Evolutionary conservation across 805 yeast genomes (phyloP).

Genomic region (Pichia phayaonensis): DNA sequence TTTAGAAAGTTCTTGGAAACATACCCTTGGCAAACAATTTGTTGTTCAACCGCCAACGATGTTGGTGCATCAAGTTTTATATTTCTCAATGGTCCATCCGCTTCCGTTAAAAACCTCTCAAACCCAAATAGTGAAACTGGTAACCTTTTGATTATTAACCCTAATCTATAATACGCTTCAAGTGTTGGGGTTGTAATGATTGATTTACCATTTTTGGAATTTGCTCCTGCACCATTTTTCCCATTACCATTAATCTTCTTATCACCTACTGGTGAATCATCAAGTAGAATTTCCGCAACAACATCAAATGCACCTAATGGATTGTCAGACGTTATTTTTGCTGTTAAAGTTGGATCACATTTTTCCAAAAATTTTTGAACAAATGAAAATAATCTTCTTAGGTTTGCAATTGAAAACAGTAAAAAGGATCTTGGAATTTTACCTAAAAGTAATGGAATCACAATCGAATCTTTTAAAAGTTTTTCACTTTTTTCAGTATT

Average conservation of each 20-base stretch:
- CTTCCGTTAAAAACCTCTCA: conserved; percentile 55
- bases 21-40: conserved; percentile 52
- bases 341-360: conserved; percentile 29
- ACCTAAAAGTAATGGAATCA: conserved; percentile 52
- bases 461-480: conserved; percentile 30
- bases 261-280: conserved; percentile 20
- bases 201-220: conserved; percentile 11
- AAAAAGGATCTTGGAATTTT: conserved; percentile 65
- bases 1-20: conserved; percentile 36
- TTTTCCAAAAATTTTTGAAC: conserved; percentile 51
- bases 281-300: conserved; percentile 20
- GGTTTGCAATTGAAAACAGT: conserved; percentile 58
- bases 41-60: conserved; percentile 50
- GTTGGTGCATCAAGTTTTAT: conserved; percentile 33
- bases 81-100: conserved; percentile 36
- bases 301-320: conserved; percentile 26
- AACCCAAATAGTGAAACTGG: conserved; percentile 50
- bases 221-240: conserved; percentile 1
- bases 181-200: conserved; percentile 36
- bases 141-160: conserved; percentile 39
- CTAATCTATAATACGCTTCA: conserved; percentile 45
- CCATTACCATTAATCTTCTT: conserved; percentile 6
- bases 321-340: conserved; percentile 23
- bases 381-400: conserved; percentile 53
- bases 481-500: conserved; percentile 17